Base-by-base conservation (phyloP, 2,329 filamentous ascomycete species). In the Orbilia ellipsospora region DNA sequence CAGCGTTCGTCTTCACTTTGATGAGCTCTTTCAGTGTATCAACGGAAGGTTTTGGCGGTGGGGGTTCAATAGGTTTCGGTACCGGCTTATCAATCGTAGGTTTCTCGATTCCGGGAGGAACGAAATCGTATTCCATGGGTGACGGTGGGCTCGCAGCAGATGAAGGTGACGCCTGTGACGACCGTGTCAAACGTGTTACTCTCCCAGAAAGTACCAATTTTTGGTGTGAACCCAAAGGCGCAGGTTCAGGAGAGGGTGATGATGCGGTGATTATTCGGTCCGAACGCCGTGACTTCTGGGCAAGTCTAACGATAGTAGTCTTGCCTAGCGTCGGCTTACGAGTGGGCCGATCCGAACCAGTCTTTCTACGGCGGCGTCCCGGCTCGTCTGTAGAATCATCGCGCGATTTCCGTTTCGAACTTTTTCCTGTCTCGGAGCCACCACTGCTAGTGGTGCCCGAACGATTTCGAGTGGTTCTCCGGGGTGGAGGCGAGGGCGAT, bases 401-500 rank as follows among this genome's bases (percentile, higher is more conserved):
- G 15, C 72, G 72, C 13, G 72, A 69, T 52, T 75, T 75, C 28
- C 72, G 72, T 44, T 75, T 75, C 12, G 52, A 45, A 20, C 54
- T 60, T 15, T 31, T 44, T 1, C 64, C 72, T 1, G 44, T 18
- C 15, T 69, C 72, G 18, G 72, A 75, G n/a, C 26, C 55, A 16
- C 64, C 64, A 54, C 72, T 75, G 55, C 72, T 75, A 51, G 51
- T 28, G 16, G 72, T 75, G 7, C 72, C 64, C 2, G 72, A 75
- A 20, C 72, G 72, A 26, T 57, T 48, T 36, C 72, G 52, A 50
- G 64, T 65, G 7, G 16, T 40, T 23, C 52, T 54, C 50, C 42
- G 59, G 4, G 5, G 23, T 1, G 5, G 23, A 1, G 48, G 64
- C 20, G 72, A 56, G 1, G 54, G 59, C 16, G 69, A 40, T 2